These are phyloP conservation scores for Trametes gibbosa DNA, from an alignment of 768 basidiomycete genomes.

Conservation along the genomic window DNA sequence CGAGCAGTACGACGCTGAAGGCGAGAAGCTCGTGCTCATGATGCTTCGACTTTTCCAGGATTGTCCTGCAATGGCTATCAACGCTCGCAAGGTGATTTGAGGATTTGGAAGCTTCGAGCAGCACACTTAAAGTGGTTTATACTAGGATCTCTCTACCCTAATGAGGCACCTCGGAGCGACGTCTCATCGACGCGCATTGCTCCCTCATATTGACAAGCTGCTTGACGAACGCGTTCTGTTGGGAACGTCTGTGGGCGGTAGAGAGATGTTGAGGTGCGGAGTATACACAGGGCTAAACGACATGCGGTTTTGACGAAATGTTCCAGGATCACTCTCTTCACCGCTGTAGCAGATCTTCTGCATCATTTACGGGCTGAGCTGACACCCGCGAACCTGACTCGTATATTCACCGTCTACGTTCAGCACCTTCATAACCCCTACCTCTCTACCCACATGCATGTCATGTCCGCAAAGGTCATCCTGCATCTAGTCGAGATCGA, in stretches of 20 bases:
- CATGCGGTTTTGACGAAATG: not conserved
- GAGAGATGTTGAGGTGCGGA: constrained; percentile 77
- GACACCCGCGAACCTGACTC: constrained; percentile 67
- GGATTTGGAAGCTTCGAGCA: not conserved
- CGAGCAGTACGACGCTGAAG: constrained; percentile 69
- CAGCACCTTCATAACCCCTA: constrained; percentile 87
- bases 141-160: constrained; percentile 87
- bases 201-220: constrained; percentile 83
- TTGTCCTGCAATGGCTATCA: constrained; percentile 82
- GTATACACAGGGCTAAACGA: not conserved
- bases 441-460: constrained; percentile 77
- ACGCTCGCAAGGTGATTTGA: constrained; percentile 67
- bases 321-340: constrained; percentile 75
- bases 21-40: constrained; percentile 75
- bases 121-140: not conserved
- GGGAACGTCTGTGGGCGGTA: constrained; percentile 78
- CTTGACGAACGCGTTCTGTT: constrained; percentile 88
- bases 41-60: constrained; percentile 90
- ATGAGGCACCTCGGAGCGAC: constrained; percentile 86
- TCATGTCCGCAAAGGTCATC: constrained; percentile 89
- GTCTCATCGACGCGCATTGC: constrained; percentile 71
- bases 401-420: constrained; percentile 81
- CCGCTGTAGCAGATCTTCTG: constrained; percentile 87
- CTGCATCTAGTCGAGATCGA: constrained; percentile 86
- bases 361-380: constrained; percentile 89